These are phyloP conservation scores for Pichia sp. DNA, from an alignment of 1,139 yeast species.

Conservation along the genomic window DNA sequence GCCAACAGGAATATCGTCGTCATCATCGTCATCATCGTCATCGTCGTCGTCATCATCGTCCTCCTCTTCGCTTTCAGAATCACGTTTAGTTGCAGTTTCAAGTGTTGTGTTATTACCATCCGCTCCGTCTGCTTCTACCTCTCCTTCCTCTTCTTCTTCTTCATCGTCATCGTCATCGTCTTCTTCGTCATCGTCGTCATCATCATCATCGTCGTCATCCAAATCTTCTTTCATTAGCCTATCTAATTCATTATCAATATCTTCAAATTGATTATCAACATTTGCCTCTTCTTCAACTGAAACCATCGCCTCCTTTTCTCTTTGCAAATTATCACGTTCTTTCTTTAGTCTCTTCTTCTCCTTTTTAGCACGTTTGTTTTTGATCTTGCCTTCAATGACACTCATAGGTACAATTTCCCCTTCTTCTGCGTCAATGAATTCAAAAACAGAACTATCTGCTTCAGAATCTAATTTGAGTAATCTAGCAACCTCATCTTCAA, in stretches of 20 bases:
- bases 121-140: constrained; percentile 22
- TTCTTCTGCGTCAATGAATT: constrained; percentile 56
- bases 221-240: constrained; percentile 29
- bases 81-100: constrained; percentile 17
- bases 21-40: constrained; percentile 40
- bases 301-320: constrained; percentile 29
- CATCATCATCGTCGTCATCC: constrained; percentile 22
- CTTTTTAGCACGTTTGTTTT: constrained; percentile 27
- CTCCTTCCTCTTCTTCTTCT: constrained; percentile 33
- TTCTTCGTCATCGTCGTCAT: constrained; percentile 24
- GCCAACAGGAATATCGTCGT: constrained; percentile 49
- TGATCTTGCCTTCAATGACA: constrained; percentile 20
- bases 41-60: constrained; percentile 35
- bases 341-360: constrained; percentile 21
- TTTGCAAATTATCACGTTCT: constrained; percentile 10
- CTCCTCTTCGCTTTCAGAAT: constrained; percentile 30
- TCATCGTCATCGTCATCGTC: constrained; percentile 32
- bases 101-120: constrained; percentile 29
- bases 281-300: constrained; percentile 33
- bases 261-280: constrained; percentile 15
- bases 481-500: constrained; percentile 76
- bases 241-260: constrained; percentile 29
- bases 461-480: constrained; percentile 71
- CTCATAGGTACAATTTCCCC: constrained; percentile 18
- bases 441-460: constrained; percentile 79